Base-by-base conservation (phyloP, 1,284 basidiomycete genomes). In the Lentinus polychrous region DNA sequence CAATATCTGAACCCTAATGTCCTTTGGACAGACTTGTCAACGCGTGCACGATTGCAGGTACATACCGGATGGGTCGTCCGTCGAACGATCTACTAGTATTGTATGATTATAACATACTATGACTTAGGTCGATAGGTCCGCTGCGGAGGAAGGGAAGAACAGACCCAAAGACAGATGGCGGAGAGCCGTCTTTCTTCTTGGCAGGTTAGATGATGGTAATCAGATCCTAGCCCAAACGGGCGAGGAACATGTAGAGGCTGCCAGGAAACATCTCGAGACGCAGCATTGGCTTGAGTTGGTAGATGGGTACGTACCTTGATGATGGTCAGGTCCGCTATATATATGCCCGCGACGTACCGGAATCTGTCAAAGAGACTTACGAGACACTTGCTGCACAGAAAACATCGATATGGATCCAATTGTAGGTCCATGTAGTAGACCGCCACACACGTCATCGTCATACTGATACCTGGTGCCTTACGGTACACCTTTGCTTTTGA, bases 401-500 rank as follows among this genome's bases (percentile, higher is more conserved):
- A 85, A 59, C 81, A 84, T 60, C 71, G 82, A 33, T 86, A 85
- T 70, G 84, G 79, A 4, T 76, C 78, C 23, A 82, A 83, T 60
- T 63, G 78, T 75, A 61, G 36, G 31, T 38, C 45, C 40, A 41
- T 41, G 14, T 8, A 22, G 40, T n/a, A 4, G 14, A 20, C 8
- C 14, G 17, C 40, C 40, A 22, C 18, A 5, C 14, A 20, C 18
- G 40, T 24, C 23, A 24, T 22, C 20, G 17, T 10, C 38, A 8
- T 39, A 14, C 33, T n/a, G n/a, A 8, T 34, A 34, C 33, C 18
- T 37, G 35, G 18, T 18, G 18, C 35, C 14, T n/a, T 15, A n/a
- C 35, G 14, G 6, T n/a, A 12, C 18, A 18, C 4, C 18, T n/a
- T 10, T 10, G 14, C n/a, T 6, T 37, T n/a, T n/a, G 35, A n/a